phyloP scores from a whole-genome alignment of 164 flowering plant species.

The Magnolia changhungtana region DNA sequence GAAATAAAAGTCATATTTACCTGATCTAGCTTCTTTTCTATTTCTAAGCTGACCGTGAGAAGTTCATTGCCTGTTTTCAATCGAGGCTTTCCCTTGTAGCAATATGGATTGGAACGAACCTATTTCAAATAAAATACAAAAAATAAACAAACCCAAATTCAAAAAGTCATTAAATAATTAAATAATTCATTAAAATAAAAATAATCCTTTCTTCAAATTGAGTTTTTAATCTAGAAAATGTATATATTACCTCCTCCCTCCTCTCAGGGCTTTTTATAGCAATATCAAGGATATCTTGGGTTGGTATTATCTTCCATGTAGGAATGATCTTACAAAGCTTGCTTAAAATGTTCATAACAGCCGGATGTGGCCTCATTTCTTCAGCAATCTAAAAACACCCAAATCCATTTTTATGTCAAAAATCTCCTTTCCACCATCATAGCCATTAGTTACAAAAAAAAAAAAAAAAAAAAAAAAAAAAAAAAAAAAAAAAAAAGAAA shows the following conservation, averaged over 20 bases:
- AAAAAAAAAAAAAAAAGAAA: too few relatives aligned
- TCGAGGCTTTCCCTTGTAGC: constrained; percentile 80
- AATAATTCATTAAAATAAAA: not conserved
- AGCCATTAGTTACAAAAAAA: too few relatives aligned
- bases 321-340: constrained; percentile 56
- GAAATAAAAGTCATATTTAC: constrained; percentile 21
- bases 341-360: constrained; percentile 40
- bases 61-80: constrained; percentile 65
- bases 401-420: not conserved
- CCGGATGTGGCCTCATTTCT: constrained; percentile 49
- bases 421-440: not conserved
- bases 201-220: too few relatives aligned
- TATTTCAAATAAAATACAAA: constrained; percentile 13
- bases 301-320: constrained; percentile 76
- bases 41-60: constrained; percentile 40
- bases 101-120: constrained; percentile 59
- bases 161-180: not conserved
- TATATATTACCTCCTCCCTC: constrained; percentile 51
- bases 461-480: too few relatives aligned
- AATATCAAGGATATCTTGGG: constrained; percentile 52
- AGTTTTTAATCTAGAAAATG: too few relatives aligned
- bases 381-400: constrained; percentile 63
- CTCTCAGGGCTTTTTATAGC: constrained; percentile 61
- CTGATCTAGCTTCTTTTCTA: constrained; percentile 61
- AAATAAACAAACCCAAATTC: not conserved